phyloP scores from a whole-genome alignment of 192 early-diverging fungal species.

The Podochytrium sp. region DNA sequence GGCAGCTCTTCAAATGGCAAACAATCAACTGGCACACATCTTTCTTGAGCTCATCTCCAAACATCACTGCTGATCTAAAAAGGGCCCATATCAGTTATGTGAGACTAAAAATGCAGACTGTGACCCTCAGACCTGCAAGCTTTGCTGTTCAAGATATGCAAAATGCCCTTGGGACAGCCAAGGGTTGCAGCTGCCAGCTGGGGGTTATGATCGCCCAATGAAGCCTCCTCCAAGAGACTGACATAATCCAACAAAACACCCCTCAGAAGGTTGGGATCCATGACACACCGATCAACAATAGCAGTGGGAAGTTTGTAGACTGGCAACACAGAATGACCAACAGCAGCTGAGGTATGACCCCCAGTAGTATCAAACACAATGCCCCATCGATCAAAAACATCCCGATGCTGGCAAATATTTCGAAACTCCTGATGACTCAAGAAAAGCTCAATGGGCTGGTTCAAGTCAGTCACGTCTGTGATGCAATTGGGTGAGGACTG shows the following conservation, averaged over 20 bases:
- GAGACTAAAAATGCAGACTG: not conserved
- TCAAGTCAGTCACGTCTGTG: constrained; percentile 43
- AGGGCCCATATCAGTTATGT: not conserved
- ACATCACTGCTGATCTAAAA: constrained; percentile 72
- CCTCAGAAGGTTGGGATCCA: constrained; percentile 47
- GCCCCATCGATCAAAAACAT: constrained; percentile 52
- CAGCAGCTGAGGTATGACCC: constrained; percentile 1
- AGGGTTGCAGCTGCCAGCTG: not conserved
- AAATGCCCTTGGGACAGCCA: constrained; percentile 62
- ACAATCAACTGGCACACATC: constrained; percentile 59
- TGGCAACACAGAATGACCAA: not conserved
- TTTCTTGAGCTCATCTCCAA: constrained; percentile 63
- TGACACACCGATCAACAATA: constrained; percentile 66
- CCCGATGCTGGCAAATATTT: constrained; percentile 24
- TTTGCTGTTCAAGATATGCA: constrained; percentile 75
- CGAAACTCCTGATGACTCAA: constrained; percentile 45
- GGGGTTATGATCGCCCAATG: not conserved
- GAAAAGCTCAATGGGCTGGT: constrained; percentile 47
- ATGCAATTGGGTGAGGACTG: not conserved
- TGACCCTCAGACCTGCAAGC: constrained; percentile 58
- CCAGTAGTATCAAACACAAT: constrained; percentile 36
- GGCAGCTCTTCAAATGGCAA: constrained; percentile 51
- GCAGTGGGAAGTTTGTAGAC: constrained; percentile 50
- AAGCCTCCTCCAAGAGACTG: constrained; percentile 46
- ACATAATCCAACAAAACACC: constrained; percentile 58